Percentiles rank a stretch among this genome's conserved stretches.
Evolutionary conservation across 192 early-diverging fungal genomes (phyloP).

Genomic region (Anaeromyces robustus): DNA sequence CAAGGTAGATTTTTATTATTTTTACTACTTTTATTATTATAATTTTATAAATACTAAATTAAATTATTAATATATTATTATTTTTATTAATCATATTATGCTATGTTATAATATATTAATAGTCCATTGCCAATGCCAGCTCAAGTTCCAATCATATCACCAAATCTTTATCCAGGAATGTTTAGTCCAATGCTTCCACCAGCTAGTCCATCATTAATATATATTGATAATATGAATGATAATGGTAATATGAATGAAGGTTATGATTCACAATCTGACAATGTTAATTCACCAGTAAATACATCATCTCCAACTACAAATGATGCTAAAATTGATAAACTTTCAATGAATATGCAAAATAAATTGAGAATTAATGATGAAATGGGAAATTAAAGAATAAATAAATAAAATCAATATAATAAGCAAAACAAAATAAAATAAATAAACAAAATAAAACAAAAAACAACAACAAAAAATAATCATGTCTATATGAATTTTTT

Average conservation of each 20-base stretch:
- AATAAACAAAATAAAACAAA: no score
- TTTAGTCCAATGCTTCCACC: background rate
- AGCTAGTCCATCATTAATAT: background rate
- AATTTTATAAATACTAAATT: no score
- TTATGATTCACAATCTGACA: background rate
- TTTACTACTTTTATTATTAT: no score
- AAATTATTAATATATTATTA: no score
- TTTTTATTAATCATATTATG: no score
- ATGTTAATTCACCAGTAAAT: background rate
- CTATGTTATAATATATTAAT: background rate
- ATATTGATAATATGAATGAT: background rate
- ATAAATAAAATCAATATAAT: no score
- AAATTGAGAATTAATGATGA: background rate
- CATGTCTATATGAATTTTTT: no score
- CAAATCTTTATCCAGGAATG: background rate
- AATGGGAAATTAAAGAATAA: background rate
- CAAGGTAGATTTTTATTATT: background rate
- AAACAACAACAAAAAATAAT: no score
- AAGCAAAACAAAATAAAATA: no score
- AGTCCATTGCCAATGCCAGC: background rate
- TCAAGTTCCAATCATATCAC: background rate
- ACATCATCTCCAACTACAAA: background rate
- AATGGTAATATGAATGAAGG: background rate
- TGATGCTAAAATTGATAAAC: background rate
- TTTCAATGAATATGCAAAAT: background rate